Evolutionary conservation across 2,329 filamentous ascomycete genomes (phyloP).

Genomic region (Cytospora paraplurivora): DNA sequence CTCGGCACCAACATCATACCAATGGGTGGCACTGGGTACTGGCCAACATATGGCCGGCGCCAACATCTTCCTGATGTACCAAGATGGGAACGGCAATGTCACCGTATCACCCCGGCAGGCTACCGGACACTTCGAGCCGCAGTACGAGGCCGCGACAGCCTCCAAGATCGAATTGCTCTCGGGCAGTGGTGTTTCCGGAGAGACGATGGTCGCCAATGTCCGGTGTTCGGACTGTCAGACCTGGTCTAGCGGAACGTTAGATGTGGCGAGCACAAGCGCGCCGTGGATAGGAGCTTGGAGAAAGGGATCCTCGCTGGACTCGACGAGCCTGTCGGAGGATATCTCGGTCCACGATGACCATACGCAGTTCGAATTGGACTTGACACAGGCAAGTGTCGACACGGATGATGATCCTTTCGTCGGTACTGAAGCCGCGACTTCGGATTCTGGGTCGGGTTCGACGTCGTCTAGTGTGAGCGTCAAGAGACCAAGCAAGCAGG

Average conservation of each 20-base stretch:
- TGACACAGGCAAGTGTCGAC: slow-evolving; percentile 49
- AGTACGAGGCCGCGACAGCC: slow-evolving; percentile 43
- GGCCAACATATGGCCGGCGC: slow-evolving; percentile 57
- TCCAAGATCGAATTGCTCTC: slow-evolving; percentile 55
- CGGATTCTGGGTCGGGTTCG: slow-evolving; percentile 17
- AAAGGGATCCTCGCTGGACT: slow-evolving; percentile 48
- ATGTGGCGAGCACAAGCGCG: slow-evolving; percentile 43
- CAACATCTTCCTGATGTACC: slow-evolving; percentile 66
- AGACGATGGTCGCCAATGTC: slow-evolving; percentile 62
- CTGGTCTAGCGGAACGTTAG: slow-evolving; percentile 48
- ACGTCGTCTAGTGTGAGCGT: slow-evolving; percentile 31
- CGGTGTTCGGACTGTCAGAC: slow-evolving; percentile 54
- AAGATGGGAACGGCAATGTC: slow-evolving; percentile 59
- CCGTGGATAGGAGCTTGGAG: slow-evolving; percentile 60
- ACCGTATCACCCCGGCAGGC: slow-evolving; percentile 61
- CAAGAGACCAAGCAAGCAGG: slow-evolving; percentile 17
- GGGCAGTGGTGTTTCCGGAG: slow-evolving; percentile 57
- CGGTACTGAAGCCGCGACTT: slow-evolving; percentile 22
- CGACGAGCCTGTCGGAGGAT: slow-evolving; percentile 41
- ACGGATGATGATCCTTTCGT: slow-evolving; percentile 57
- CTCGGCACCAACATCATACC: slow-evolving; percentile 52
- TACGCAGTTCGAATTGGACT: slow-evolving; percentile 49
- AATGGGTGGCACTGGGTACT: slow-evolving; percentile 62
- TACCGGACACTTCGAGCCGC: slow-evolving; percentile 50
- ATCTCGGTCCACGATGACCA: slow-evolving; percentile 52